These are phyloP conservation scores for Sideroxylon spinosum DNA, from an alignment of 179 eudicot genomes.

Conservation along the genomic window DNA sequence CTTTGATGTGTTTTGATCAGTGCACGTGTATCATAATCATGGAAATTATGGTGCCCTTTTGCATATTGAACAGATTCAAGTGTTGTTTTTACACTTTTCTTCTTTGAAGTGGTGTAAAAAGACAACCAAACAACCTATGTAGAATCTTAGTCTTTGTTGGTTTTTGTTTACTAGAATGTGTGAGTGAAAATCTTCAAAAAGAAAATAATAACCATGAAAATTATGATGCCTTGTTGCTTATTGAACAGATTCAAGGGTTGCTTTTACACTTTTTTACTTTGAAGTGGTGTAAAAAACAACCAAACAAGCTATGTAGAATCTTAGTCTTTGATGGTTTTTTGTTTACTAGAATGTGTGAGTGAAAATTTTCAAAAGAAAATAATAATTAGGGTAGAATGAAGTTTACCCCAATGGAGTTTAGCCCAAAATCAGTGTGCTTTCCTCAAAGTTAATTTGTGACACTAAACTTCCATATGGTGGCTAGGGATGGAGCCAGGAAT, in stretches of 20 bases:
- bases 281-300: no score
- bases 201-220: neutral
- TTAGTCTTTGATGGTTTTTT: neutral
- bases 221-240: neutral
- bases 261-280: no score
- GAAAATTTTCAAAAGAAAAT: neutral
- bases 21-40: constrained; percentile 3
- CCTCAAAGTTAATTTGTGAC: no score
- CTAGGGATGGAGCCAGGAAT: no score
- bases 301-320: no score
- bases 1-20: neutral
- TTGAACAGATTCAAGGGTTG: neutral
- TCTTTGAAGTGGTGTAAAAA: no score
- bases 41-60: neutral
- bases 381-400: neutral
- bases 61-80: neutral
- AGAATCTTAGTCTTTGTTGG: neutral
- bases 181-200: neutral
- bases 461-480: neutral
- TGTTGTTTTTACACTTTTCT: neutral
- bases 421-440: no score
- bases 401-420: neutral
- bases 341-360: neutral
- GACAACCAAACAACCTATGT: no score
- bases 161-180: neutral